A percentile compares a stretch with the other conserved stretches of the same genome.
Conservation (phyloP, 352 stramenopile genomes). For the Globisporangium solare region DNA sequence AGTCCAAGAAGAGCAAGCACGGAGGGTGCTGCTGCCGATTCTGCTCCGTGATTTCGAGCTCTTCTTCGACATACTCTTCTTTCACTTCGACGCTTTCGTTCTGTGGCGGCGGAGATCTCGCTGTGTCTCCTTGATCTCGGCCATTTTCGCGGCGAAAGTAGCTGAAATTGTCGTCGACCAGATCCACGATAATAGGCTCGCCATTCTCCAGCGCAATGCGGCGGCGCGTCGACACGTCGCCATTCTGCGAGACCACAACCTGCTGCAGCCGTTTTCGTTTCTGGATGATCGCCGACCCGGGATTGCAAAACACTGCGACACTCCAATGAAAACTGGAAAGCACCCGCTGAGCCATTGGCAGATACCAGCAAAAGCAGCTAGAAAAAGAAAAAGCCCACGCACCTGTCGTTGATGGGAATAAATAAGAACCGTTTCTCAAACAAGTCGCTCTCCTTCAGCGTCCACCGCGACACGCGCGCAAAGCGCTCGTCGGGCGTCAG, state of each 20-base stretch:
- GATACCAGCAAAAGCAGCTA: not conserved
- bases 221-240: constrained; percentile 14
- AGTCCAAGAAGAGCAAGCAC: constrained; percentile 94
- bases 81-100: constrained; percentile 12
- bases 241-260: constrained; percentile 7
- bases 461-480: constrained; percentile 69
- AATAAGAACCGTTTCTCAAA: constrained; percentile 87
- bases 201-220: constrained; percentile 9
- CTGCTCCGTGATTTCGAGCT: constrained; percentile 30
- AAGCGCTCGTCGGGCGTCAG: constrained; percentile 43
- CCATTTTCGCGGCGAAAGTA: constrained; percentile 8
- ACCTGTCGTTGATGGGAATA: constrained; percentile 89
- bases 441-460: constrained; percentile 74
- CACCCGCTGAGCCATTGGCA: not conserved
- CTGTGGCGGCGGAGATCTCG: not conserved
- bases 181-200: constrained; percentile 21
- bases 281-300: constrained; percentile 58
- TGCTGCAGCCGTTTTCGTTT: constrained; percentile 22
- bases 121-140: not conserved
- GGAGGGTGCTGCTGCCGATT: constrained; percentile 39
- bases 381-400: not conserved
- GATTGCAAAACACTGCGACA: constrained; percentile 83
- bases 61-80: constrained; percentile 38
- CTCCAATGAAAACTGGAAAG: constrained; percentile 87
- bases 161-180: constrained; percentile 29